Base-by-base conservation (phyloP, 352 stramenopile species). In the Phytophthora litchii region DNA sequence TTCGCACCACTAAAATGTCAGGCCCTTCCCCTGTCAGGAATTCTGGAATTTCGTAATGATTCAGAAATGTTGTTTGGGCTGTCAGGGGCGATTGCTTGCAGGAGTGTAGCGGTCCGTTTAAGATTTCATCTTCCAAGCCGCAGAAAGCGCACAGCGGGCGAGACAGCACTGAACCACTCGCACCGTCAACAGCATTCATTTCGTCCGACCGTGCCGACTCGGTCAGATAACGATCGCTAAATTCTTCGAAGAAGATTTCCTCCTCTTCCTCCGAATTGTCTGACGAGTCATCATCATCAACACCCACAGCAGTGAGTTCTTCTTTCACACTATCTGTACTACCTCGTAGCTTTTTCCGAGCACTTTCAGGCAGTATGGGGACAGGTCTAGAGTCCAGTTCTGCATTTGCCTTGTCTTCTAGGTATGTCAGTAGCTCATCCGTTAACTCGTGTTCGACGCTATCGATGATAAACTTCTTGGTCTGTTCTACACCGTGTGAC, bases 391-490 rank as follows among this genome's bases (percentile, higher is more conserved):
- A 70, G 16, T 94, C 76, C 2, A 88, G 53, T 44, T 92, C 81
- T 19, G 85, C 85, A 8, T 74, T 56, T 19, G 77, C 73, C 38
- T 89, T 88, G 10, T 80, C 74, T 40, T 91, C 72, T 16, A 94
- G 52, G 52, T 90, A 89, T 4, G 67, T 59, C 12, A 94, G 55
- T 5, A 94, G 45, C 16, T 90, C 78, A 36, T 92, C 83, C 1
- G 83, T 90, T 11, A 94, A 56, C 1, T 89, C 79, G 45, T 77
- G 80, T 25, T 89, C 77, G 8, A 83, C 73, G 0, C 85, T 79
- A 61, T 94, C 79, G 38, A 92, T 80, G 43, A 89, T 83, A 21
- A 94, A 91, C 12, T 72, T 80, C 17, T 78, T 77, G 0, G 81
- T 93, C 4, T 64, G 59, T 14, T 91, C 80, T 38, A 89, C 64